Base-by-base conservation (phyloP, 768 basidiomycete genomes). In the Ramaria sp. region DNA sequence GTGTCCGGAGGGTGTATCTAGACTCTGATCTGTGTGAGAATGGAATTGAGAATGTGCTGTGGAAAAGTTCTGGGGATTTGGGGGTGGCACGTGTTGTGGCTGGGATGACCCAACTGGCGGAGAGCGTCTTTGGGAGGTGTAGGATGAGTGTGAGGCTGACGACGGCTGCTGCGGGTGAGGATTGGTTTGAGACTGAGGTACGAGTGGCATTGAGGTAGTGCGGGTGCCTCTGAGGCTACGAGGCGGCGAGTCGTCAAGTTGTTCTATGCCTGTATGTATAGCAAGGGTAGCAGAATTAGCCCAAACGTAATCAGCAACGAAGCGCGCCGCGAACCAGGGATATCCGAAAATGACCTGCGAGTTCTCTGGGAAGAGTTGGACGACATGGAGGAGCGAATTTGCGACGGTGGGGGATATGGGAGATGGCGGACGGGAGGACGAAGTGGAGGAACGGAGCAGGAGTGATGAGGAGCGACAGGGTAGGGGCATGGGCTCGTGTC, bases 321-420 rank as follows among this genome's bases (percentile, higher is more conserved):
- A 43, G 43, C 53, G 53, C 53, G 53, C 53, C 44, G 45, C 73
- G 62, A 60, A 79, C 80, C 74, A 70, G 75, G 77, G 50, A 70
- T 71, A 37, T 48, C 65, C 49, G 56, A 73, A 69, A 61, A 75
- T 76, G 52, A 73, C 67, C 61, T 73, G 77, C 9, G 73, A 60
- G 64, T 77, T 79, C 62, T 80, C 74, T 60, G 71, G 77, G 15
- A 77, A 25, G 79, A 79, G 61, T 77, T 75, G 61, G 70, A 77
- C 32, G 81, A 73, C 82, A 84, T 83, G 64, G 61, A 53, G 45
- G 60, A 64, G 62, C 50, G 45, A 50, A 56, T 42, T 50, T 59
- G 61, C 56, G 56, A 55, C 51, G 56, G 52, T 54, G 52, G 56
- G 55, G 57, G 60, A 57, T 42, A 60, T 52, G 58, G 60, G 49